Evolutionary conservation across 2,329 filamentous ascomycete genomes (phyloP).

Genomic region (Colletotrichum viniferum): DNA sequence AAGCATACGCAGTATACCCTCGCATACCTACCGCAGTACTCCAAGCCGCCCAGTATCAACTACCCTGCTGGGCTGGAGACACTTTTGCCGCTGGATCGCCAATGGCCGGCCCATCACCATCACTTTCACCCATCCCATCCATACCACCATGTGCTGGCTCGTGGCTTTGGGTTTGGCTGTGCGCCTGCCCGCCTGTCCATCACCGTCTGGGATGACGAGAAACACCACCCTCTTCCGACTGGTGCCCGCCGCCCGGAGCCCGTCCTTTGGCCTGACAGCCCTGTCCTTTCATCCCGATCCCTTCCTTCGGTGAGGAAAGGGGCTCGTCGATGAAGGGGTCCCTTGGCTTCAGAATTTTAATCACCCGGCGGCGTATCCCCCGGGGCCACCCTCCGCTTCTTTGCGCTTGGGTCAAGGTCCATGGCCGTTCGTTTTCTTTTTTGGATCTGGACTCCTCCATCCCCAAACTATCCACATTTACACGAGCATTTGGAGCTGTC

Average conservation of each 20-base stretch:
- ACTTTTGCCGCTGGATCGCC: neutral
- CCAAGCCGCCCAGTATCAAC: neutral
- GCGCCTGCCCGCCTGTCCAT: neutral
- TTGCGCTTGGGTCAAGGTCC: neutral
- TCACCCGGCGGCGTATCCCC: neutral
- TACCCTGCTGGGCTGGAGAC: neutral
- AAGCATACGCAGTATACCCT: neutral
- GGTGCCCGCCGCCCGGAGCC: constrained; percentile 2
- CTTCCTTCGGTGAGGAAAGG: neutral
- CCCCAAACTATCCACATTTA: neutral
- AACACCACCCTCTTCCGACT: constrained; percentile 10
- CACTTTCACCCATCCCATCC: neutral
- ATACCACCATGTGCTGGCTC: neutral
- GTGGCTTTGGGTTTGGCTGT: neutral
- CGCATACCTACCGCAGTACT: neutral
- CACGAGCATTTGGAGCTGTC: neutral
- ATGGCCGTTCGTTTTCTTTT: neutral
- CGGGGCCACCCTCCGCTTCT: neutral
- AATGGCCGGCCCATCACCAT: neutral
- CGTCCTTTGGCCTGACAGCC: neutral
- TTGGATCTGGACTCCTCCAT: neutral
- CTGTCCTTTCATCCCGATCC: neutral
- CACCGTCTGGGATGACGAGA: neutral
- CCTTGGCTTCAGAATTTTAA: neutral
- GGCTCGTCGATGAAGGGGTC: neutral